Evolutionary conservation across 2,329 filamentous ascomycete species (phyloP).

Genomic region (Alternaria sp.): DNA sequence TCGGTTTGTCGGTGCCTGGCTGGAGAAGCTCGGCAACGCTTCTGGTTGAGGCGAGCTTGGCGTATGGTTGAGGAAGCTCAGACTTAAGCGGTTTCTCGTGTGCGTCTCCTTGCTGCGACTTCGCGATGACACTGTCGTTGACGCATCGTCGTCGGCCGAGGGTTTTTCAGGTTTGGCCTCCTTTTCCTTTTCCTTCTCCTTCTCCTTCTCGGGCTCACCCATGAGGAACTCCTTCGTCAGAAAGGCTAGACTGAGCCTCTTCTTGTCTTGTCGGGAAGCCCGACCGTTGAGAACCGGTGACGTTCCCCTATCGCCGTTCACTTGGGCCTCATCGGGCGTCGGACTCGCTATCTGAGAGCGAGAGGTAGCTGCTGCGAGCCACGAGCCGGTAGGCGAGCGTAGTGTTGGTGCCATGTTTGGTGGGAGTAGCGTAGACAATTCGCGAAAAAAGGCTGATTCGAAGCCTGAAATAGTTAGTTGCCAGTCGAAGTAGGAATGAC

Average conservation of each 20-base stretch:
- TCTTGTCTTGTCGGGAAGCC: conserved; percentile 49
- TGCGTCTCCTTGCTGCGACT: conserved; percentile 46
- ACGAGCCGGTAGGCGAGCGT: conserved; percentile 47
- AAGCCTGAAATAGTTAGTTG: conserved; percentile 49
- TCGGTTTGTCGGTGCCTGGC: conserved; percentile 18
- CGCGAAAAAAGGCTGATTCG: conserved; percentile 55
- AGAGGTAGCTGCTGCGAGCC: conserved; percentile 39
- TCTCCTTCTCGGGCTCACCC: conserved; percentile 29
- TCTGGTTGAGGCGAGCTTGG: conserved; percentile 40
- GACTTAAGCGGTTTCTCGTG: conserved; percentile 35
- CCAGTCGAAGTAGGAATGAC: conserved; percentile 14
- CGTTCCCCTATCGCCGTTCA: conserved; percentile 36
- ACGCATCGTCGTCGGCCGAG: conserved; percentile 32
- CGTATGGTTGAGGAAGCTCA: conserved; percentile 39
- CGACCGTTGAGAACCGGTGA: conserved; percentile 34
- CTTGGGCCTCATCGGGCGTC: conserved; percentile 26
- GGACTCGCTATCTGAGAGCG: conserved; percentile 41
- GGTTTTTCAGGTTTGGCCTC: conserved; percentile 28
- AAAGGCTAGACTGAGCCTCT: conserved; percentile 50
- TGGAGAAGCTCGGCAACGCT: conserved; percentile 37
- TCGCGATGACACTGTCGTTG: conserved; percentile 33
- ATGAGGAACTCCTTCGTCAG: conserved; percentile 47
- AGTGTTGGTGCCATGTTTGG: conserved; percentile 35
- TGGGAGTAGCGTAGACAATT: conserved; percentile 54
- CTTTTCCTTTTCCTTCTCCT: conserved; percentile 16